Conservation (phyloP, 169 alveolate species). For the Plasmodium chabaudi region DNA sequence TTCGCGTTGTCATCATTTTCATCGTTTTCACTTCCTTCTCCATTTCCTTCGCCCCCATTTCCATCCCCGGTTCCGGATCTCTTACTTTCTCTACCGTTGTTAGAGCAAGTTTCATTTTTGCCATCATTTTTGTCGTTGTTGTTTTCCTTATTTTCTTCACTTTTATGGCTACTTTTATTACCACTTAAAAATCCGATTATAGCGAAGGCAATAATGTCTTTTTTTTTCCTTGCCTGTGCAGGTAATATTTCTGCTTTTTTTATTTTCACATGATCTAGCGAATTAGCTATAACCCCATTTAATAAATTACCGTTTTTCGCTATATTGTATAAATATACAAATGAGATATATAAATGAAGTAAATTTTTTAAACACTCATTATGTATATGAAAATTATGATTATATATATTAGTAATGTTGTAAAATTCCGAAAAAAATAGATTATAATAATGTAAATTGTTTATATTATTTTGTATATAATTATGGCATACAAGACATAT, state of each 20-base stretch:
- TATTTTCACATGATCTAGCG: not conserved
- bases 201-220: not conserved
- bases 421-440: slow-evolving; percentile 27
- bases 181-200: not conserved
- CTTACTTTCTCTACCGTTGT: not conserved
- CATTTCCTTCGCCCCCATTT: not conserved
- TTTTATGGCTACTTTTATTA: not conserved
- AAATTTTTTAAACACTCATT: slow-evolving; percentile 19
- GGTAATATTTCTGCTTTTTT: slow-evolving; percentile 4
- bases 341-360: slow-evolving; percentile 8
- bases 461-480: slow-evolving; percentile 36
- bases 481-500: slow-evolving; percentile 35
- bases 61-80: not conserved
- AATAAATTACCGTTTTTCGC: slow-evolving; percentile 13
- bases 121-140: not conserved
- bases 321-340: slow-evolving; percentile 29
- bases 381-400: slow-evolving; percentile 37
- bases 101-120: not conserved
- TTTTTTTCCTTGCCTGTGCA: slow-evolving; percentile 25
- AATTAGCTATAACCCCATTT: not conserved
- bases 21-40: not conserved
- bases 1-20: not conserved
- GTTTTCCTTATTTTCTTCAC: not conserved
- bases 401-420: slow-evolving; percentile 7
- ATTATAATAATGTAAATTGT: slow-evolving; percentile 11